Evolutionary conservation across 352 stramenopile genomes (phyloP), one percentile per base, ranked within the genome.

Genomic region (Bremia lactucae): DNA sequence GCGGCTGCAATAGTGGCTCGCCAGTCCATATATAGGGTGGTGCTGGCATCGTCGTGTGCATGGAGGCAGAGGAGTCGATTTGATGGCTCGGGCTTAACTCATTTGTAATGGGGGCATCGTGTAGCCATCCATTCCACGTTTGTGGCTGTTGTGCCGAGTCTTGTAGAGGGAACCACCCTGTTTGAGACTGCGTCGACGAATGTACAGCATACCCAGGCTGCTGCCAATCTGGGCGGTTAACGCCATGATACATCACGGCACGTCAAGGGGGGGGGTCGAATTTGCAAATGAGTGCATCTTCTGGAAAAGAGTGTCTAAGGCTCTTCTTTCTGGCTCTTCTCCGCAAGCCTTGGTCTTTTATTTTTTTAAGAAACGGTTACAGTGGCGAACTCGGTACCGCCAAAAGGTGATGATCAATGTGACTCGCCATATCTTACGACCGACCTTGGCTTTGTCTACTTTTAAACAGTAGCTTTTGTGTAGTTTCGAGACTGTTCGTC

Each of bases 131-230:
- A 4, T 14, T 42, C 29, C 16, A 34, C 16, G 1, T n/a, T n/a
- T n/a, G n/a, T n/a, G 45, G 42, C 21, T 23, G 26, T 10, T 36
- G 43, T 18, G 44, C 31, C 4, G 42, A 6, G 25, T 58, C 59
- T 26, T 79, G 55, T 11, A 83, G 51, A 6, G 64, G 65, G 41
- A 77, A 83, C 70, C 70, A 83, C 3, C 65, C 70, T 18, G 69
- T 42, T 43, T 83, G 66, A 6, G 52, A 64, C 24, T 66, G 34
- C 11, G 55, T 36, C 15, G 54, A 61, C 11, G 39, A 24, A 3
- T 23, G 55, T 9, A 45, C 38, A 8, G 41, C 19, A 25, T 46
- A 39, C 9, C 28, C 42, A 2, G 34, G 26, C 6, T 50, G 48
- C 39, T 49, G 35, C 42, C 39, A 50, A n/a, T 24, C 13, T 9